These are phyloP conservation scores for Cryptosporidium meleagridis DNA, from an alignment of 169 alveolate species.

Conservation along the genomic window DNA sequence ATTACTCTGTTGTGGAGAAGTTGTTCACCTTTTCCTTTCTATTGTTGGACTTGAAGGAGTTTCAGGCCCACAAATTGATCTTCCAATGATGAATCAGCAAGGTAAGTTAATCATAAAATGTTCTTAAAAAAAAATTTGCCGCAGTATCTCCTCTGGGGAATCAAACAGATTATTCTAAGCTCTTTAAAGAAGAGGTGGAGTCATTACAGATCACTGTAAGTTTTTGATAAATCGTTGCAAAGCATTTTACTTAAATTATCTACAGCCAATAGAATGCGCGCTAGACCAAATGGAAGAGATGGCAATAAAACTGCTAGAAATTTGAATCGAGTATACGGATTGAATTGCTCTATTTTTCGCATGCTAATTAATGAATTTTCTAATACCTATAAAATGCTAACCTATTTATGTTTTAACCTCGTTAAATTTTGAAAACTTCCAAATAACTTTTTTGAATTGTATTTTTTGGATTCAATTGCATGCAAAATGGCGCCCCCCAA, in stretches of 20 bases:
- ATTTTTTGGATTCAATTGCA: not conserved
- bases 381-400: no score
- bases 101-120: constrained; percentile 28
- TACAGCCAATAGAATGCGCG: constrained; percentile 11
- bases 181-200: constrained; percentile 53
- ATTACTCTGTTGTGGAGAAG: constrained; percentile 13
- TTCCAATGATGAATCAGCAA: constrained; percentile 55
- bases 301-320: not conserved
- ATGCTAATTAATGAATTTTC: no score
- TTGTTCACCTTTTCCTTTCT: constrained; percentile 1
- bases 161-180: constrained; percentile 63
- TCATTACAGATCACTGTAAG: constrained; percentile 58
- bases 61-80: constrained; percentile 17
- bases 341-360: not conserved
- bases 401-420: not conserved
- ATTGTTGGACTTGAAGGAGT: constrained; percentile 12
- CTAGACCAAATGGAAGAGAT: constrained; percentile 24
- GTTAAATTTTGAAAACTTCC: no score
- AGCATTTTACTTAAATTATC: not conserved
- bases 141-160: constrained; percentile 35
- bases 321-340: not conserved
- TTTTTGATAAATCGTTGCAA: not conserved
- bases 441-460: not conserved
- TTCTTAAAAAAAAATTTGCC: not conserved
- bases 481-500: not conserved